A percentile compares a stretch with the other conserved stretches of the same genome.
Evolutionary conservation across 139 green algal genomes (phyloP).

Genomic region (Haematococcus sp.): DNA sequence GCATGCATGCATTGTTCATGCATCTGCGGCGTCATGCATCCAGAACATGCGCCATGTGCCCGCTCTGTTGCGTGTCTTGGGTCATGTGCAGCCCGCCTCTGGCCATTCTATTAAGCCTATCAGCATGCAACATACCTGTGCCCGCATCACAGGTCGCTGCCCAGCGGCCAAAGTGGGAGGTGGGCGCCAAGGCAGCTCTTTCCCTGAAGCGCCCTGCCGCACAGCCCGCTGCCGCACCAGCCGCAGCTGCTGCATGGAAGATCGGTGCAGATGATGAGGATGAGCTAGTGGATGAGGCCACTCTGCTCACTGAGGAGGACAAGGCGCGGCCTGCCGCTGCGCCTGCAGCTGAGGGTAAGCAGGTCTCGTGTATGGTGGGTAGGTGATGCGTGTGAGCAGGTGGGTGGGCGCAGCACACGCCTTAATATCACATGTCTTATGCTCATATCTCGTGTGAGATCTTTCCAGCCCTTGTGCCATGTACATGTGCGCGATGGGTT

Average conservation of each 20-base stretch:
- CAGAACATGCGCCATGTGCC: too few species aligned
- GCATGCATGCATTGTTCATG: not conserved
- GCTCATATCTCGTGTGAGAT: not conserved
- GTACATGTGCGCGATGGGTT: too few species aligned
- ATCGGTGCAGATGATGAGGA: slow-evolving; percentile 63
- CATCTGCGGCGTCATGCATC: too few species aligned
- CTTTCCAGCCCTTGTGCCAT: too few species aligned
- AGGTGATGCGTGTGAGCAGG: not conserved
- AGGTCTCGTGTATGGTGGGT: not conserved
- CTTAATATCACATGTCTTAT: not conserved
- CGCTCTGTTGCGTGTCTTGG: too few species aligned
- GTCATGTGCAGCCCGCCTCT: too few species aligned
- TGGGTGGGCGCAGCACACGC: not conserved
- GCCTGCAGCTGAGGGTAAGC: not conserved
- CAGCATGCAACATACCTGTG: too few species aligned
- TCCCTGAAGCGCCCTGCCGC: slow-evolving; percentile 36
- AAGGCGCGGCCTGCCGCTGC: slow-evolving; percentile 38
- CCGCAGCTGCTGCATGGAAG: slow-evolving; percentile 27
- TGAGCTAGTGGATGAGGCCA: slow-evolving; percentile 92
- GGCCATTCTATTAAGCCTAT: too few species aligned
- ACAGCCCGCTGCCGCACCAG: slow-evolving; percentile 11
- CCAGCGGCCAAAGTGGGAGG: slow-evolving; percentile 57
- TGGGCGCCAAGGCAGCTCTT: slow-evolving; percentile 55
- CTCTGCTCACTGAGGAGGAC: slow-evolving; percentile 90
- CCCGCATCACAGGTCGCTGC: slow-evolving; percentile 26